A percentile compares a stretch with the other conserved stretches of the same genome.
phyloP scores from a whole-genome alignment of 2,329 filamentous ascomycete species.

The Aspergillus terreus region DNA sequence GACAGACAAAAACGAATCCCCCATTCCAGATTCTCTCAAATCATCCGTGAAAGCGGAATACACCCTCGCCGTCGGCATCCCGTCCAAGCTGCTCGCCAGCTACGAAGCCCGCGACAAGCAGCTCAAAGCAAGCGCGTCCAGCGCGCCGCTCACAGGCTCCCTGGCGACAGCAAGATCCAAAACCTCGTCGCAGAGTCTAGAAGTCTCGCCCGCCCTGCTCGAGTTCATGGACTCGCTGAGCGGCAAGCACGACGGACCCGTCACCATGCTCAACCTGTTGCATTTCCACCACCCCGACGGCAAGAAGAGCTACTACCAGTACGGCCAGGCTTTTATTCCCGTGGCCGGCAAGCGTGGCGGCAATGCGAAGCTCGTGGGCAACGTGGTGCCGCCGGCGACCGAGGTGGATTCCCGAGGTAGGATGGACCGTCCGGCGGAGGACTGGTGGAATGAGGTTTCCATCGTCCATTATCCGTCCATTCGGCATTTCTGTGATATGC shows the following conservation, averaged over 20 bases:
- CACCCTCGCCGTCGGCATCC: constrained; percentile 30
- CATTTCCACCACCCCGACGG: constrained; percentile 49
- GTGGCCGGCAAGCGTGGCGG: constrained; percentile 55
- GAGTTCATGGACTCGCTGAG: constrained; percentile 45
- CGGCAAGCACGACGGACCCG: constrained; percentile 38
- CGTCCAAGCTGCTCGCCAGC: constrained; percentile 30
- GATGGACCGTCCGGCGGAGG: constrained; percentile 19
- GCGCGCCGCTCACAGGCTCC: constrained; percentile 22
- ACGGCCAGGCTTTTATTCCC: constrained; percentile 46
- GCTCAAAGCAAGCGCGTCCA: constrained; percentile 15
- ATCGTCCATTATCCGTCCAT: constrained; percentile 63
- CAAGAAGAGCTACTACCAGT: constrained; percentile 54
- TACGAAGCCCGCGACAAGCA: constrained; percentile 22
- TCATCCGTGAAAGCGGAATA: constrained; percentile 26
- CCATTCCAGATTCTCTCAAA: constrained; percentile 19
- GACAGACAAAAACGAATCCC: constrained; percentile 2
- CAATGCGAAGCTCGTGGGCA: constrained; percentile 60
- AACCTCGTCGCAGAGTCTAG: constrained; percentile 48
- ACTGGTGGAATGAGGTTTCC: constrained; percentile 61
- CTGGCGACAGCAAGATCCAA: constrained; percentile 24
- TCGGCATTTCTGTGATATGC: constrained; percentile 60
- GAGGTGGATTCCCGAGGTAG: constrained; percentile 22
- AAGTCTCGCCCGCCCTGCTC: constrained; percentile 50
- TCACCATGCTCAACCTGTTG: constrained; percentile 63
- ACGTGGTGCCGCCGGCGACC: constrained; percentile 39